phyloP scores from a whole-genome alignment of 306 rosid genomes.

The Inga oerstediana region DNA sequence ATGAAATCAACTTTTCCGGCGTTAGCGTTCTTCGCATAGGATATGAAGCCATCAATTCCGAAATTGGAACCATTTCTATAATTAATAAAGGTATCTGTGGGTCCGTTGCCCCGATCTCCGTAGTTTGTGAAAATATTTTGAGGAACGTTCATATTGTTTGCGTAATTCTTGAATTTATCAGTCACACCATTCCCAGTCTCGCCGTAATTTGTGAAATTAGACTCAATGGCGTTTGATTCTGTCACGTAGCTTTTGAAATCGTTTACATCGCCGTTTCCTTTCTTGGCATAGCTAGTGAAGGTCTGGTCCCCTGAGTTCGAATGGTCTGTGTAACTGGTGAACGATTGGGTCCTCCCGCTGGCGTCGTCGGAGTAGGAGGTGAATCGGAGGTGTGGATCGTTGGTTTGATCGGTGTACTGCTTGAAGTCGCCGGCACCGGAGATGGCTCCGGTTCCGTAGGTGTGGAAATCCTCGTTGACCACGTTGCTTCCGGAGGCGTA shows the following conservation, averaged over 20 bases:
- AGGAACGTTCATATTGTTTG: conserved; percentile 55
- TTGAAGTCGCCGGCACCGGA: conserved; percentile 71
- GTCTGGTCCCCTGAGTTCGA: conserved; percentile 68
- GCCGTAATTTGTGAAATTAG: conserved; percentile 57
- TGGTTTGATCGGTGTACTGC: conserved; percentile 40
- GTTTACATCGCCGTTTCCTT: conserved; percentile 49
- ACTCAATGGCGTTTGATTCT: conserved; percentile 49
- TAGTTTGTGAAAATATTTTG: conserved; percentile 58
- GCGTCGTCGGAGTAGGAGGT: conserved; percentile 55
- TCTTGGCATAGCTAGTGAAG: conserved; percentile 60
- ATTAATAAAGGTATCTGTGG: conserved; percentile 52
- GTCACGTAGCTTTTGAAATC: conserved; percentile 57
- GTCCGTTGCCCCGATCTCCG: conserved; percentile 54
- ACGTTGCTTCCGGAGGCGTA: conserved; percentile 55
- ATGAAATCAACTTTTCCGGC: conserved; percentile 55
- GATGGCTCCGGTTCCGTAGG: conserved; percentile 50
- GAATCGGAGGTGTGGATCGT: conserved; percentile 66
- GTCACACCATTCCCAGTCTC: conserved; percentile 28
- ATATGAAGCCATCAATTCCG: conserved; percentile 65
- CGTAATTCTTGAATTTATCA: conserved; percentile 65
- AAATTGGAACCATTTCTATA: conserved; percentile 71
- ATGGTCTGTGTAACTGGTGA: conserved; percentile 55
- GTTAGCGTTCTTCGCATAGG: conserved; percentile 61
- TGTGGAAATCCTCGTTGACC: conserved; percentile 63
- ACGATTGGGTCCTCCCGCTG: conserved; percentile 59